Evolutionary conservation across 1,139 yeast species (phyloP).

Genomic region (Geotrichum cucujoidarum): DNA sequence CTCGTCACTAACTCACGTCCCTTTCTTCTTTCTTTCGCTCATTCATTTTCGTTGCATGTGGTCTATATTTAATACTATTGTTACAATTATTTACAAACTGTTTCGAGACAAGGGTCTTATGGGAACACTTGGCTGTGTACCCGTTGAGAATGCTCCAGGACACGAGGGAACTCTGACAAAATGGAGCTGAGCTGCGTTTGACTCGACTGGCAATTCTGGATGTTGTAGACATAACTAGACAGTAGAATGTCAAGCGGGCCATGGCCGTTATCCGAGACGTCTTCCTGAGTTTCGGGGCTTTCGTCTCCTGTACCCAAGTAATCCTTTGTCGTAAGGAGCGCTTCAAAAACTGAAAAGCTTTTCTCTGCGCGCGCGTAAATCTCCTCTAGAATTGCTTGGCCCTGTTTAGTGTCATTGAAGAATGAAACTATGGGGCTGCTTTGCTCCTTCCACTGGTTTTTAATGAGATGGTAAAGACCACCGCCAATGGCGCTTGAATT

Average conservation of each 20-base stretch:
- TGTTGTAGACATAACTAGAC: conserved; percentile 28
- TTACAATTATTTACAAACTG: conserved; percentile 3
- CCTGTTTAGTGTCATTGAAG: conserved; percentile 9
- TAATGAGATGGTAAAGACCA: conserved; percentile 2
- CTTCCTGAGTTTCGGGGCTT: conserved; percentile 7
- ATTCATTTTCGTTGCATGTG: background rate
- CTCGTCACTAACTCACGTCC: background rate
- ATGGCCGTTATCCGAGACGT: conserved; percentile 15
- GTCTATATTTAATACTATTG: conserved; percentile 7
- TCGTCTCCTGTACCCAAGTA: conserved; percentile 9
- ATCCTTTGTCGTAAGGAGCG: conserved; percentile 1
- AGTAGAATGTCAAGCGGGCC: conserved; percentile 28
- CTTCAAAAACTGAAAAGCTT: conserved; percentile 6
- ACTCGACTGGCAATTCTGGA: conserved; percentile 19
- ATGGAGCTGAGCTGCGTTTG: conserved; percentile 23
- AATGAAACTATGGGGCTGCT: conserved; percentile 10
- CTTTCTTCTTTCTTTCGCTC: background rate
- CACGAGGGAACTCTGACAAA: conserved; percentile 19
- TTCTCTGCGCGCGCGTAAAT: conserved; percentile 14
- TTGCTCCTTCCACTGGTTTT: background rate
- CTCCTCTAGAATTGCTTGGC: conserved; percentile 12
- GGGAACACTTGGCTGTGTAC: conserved; percentile 19
- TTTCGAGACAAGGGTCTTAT: background rate
- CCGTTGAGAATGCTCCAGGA: conserved; percentile 22
- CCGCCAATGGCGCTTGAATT: background rate